Evolutionary conservation across 306 rosid species (phyloP).

Genomic region (Malus domestica): DNA sequence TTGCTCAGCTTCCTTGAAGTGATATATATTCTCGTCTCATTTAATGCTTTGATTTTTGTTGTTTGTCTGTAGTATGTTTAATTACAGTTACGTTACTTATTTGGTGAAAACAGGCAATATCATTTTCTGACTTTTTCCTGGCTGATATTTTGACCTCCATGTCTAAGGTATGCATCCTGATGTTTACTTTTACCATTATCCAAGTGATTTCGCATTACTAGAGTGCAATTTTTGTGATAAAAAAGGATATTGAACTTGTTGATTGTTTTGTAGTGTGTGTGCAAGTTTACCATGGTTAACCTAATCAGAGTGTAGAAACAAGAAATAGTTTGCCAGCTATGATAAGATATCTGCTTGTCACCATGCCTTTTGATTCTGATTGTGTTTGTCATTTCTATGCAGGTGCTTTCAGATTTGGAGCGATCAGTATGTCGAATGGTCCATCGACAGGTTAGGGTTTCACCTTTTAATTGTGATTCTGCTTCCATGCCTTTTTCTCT

Average conservation of each 20-base stretch:
- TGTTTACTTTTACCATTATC: slow-evolving; percentile 15
- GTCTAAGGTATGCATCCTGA: slow-evolving; percentile 65
- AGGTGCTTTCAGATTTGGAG: slow-evolving; percentile 97
- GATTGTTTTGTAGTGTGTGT: background rate
- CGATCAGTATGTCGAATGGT: slow-evolving; percentile 94
- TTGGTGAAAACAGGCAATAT: slow-evolving; percentile 68
- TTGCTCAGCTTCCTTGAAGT: background rate
- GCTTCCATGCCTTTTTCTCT: background rate
- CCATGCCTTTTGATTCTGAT: slow-evolving; percentile 2
- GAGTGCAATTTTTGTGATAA: slow-evolving; percentile 2
- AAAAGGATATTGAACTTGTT: background rate
- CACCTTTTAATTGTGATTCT: slow-evolving; percentile 10
- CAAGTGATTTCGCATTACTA: slow-evolving; percentile 1
- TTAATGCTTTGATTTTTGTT: slow-evolving; percentile 10
- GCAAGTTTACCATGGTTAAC: background rate
- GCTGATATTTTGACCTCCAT: slow-evolving; percentile 97
- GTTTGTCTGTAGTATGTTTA: slow-evolving; percentile 15
- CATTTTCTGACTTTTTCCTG: slow-evolving; percentile 86
- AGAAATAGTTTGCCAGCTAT: slow-evolving; percentile 19
- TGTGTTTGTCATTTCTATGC: slow-evolving; percentile 24
- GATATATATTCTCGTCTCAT: background rate
- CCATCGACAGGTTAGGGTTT: slow-evolving; percentile 73
- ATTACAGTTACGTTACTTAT: slow-evolving; percentile 17
- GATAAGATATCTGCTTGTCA: slow-evolving; percentile 3
- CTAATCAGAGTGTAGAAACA: background rate